Conservation (phyloP, 75 land plant genomes). For the Pseudotsuga menziesii region DNA sequence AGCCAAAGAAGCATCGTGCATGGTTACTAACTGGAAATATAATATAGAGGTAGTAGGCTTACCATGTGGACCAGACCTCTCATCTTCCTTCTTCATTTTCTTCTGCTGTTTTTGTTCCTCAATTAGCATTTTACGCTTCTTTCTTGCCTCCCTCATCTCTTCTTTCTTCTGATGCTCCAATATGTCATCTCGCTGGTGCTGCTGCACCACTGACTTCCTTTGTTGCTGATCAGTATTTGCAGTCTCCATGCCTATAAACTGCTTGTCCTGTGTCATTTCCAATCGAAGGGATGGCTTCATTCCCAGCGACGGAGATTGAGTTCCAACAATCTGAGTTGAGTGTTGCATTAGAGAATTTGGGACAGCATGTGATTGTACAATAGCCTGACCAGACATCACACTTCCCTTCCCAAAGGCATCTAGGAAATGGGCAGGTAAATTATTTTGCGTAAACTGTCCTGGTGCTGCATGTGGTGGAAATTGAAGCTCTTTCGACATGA, state of each 20-base stretch:
- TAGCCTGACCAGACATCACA: not conserved
- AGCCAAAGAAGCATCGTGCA: slow-evolving; percentile 43
- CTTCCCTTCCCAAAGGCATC: slow-evolving; percentile 2
- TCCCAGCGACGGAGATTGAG: slow-evolving; percentile 7
- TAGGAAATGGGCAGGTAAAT: slow-evolving; percentile 7
- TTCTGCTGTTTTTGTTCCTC: slow-evolving; percentile 50
- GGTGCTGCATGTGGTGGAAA: not conserved
- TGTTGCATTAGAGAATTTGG: not conserved
- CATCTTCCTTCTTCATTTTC: slow-evolving; percentile 46
- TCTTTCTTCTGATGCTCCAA: slow-evolving; percentile 27
- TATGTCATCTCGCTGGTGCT: not conserved
- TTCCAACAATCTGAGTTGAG: slow-evolving; percentile 8
- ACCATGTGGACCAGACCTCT: slow-evolving; percentile 28
- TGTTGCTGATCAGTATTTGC: slow-evolving; percentile 1
- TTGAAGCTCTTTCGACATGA: slow-evolving; percentile 1
- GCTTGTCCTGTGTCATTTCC: slow-evolving; percentile 2
- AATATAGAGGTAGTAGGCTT: slow-evolving; percentile 12
- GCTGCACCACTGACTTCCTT: slow-evolving; percentile 6
- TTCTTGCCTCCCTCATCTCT: slow-evolving; percentile 19
- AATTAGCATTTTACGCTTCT: slow-evolving; percentile 47
- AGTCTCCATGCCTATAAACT: slow-evolving; percentile 5
- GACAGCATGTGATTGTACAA: slow-evolving; percentile 4
- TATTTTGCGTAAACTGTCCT: not conserved
- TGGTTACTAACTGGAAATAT: slow-evolving; percentile 32
- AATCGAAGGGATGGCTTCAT: not conserved